These are phyloP conservation scores for Diplotaxis tenuifolia DNA, from an alignment of 345 rosid species.

Conservation along the genomic window DNA sequence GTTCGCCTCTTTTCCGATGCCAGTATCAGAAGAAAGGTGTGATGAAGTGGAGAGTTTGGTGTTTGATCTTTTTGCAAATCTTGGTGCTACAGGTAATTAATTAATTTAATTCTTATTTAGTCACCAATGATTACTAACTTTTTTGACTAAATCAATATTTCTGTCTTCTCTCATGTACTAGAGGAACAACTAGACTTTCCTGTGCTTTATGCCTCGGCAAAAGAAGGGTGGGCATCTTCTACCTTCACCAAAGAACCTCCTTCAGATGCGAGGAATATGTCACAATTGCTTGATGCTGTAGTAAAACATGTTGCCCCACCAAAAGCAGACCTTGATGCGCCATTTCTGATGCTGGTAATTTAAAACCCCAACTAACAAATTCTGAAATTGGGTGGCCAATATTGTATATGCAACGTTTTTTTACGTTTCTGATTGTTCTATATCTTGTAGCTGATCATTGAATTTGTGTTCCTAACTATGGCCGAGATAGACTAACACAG, in stretches of 20 bases:
- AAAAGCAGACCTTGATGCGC: conserved; percentile 68
- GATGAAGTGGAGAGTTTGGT: conserved; percentile 95
- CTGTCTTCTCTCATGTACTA: conserved; percentile 34
- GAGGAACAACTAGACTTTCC: conserved; percentile 98
- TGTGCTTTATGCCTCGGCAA: conserved; percentile 98
- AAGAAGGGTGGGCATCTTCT: conserved; percentile 98
- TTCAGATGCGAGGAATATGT: conserved; percentile 70
- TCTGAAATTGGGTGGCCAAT: not conserved
- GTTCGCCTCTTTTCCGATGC: too few species aligned
- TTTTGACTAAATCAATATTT: not conserved
- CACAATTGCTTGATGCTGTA: conserved; percentile 85
- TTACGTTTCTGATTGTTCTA: not conserved
- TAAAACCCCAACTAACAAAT: not conserved
- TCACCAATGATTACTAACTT: not conserved
- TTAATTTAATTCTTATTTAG: not conserved
- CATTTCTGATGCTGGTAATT: conserved; percentile 95
- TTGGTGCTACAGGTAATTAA: conserved; percentile 89
- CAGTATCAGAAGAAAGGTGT: conserved; percentile 97
- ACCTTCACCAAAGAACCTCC: conserved; percentile 86
- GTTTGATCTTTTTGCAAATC: conserved; percentile 96
- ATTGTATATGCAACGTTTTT: not conserved
- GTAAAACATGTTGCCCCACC: conserved; percentile 83
- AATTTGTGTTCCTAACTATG: not conserved
- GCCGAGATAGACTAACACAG: not conserved
- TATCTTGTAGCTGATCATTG: conserved; percentile 3